A percentile compares a stretch with the other conserved stretches of the same genome.
Conservation (phyloP, 805 yeast species). For the Starmerella vaccinii region DNA sequence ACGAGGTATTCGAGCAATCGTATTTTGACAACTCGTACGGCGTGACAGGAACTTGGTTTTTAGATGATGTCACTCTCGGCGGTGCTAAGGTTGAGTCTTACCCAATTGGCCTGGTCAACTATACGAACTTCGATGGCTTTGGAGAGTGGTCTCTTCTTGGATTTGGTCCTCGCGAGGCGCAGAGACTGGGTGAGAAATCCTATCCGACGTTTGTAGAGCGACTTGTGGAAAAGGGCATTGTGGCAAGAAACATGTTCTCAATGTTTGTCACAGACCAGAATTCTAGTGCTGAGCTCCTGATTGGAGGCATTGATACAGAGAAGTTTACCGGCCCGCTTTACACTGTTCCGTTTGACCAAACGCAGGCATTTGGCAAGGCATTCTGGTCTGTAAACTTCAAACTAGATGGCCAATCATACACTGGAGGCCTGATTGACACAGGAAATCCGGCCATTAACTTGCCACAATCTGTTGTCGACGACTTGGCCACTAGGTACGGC, state of each 20-base stretch:
- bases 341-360: constrained; percentile 24
- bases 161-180: constrained; percentile 28
- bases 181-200: constrained; percentile 20
- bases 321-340: constrained; percentile 34
- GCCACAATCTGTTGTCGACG: constrained; percentile 28
- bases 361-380: not conserved
- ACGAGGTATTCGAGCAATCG: constrained; percentile 2
- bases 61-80: constrained; percentile 48
- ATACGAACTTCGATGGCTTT: constrained; percentile 42
- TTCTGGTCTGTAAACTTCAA: constrained; percentile 8
- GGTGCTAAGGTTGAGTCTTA: constrained; percentile 41
- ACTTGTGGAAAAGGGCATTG: constrained; percentile 32
- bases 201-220: constrained; percentile 26
- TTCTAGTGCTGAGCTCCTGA: constrained; percentile 31
- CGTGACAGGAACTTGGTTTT: constrained; percentile 48
- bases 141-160: constrained; percentile 26
- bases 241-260: constrained; percentile 36
- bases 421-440: constrained; percentile 36
- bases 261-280: constrained; percentile 30
- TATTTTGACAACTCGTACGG: constrained; percentile 11
- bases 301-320: constrained; percentile 37
- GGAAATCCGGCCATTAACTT: constrained; percentile 43
- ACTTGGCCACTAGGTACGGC: constrained; percentile 11
- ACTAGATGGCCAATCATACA: constrained; percentile 3
- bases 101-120: constrained; percentile 63